Percentiles rank a stretch among this genome's conserved stretches.
Conservation (phyloP, 495 filamentous ascomycete species). For the Penicillium arizonense region DNA sequence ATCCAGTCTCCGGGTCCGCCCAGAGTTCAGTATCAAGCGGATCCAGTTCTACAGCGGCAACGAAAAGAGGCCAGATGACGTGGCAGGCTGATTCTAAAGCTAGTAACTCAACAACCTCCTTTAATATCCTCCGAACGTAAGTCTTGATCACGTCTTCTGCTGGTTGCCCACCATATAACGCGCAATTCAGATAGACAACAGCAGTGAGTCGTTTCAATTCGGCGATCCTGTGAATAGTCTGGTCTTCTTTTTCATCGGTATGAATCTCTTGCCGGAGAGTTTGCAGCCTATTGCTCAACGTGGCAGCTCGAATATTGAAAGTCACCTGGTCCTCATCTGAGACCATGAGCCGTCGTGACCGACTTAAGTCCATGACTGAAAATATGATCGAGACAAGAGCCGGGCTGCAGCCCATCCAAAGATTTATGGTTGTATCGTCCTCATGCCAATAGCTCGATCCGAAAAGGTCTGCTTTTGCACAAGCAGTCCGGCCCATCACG, state of each 20-base stretch:
- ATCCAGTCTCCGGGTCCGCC: not conserved
- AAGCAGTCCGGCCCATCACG: conserved; percentile 24
- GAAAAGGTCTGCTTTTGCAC: conserved; percentile 22
- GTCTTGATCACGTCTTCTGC: not conserved
- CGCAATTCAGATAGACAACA: conserved; percentile 16
- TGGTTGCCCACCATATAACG: conserved; percentile 13
- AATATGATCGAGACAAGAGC: conserved; percentile 16
- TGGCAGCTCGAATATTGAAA: conserved; percentile 4
- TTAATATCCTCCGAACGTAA: conserved; percentile 6
- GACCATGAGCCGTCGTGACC: not conserved
- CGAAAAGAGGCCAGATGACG: conserved; percentile 18
- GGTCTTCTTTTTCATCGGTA: not conserved
- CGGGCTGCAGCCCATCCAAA: conserved; percentile 17
- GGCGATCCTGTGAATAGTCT: conserved; percentile 4
- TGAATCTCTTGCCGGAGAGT: not conserved
- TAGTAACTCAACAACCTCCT: conserved; percentile 3
- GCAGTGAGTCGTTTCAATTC: conserved; percentile 15
- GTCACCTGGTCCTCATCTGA: not conserved
- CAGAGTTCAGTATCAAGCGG: conserved; percentile 13
- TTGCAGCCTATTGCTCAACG: not conserved
- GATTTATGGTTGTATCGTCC: conserved; percentile 9
- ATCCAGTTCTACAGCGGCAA: conserved; percentile 21
- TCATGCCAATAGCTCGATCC: conserved; percentile 18
- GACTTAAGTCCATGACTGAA: conserved; percentile 14
- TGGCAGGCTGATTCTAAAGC: conserved; percentile 1